Evolutionary conservation across 768 basidiomycete species (phyloP), one percentile per base, ranked within the genome.

Genomic region (Naematelia aurantialba): DNA sequence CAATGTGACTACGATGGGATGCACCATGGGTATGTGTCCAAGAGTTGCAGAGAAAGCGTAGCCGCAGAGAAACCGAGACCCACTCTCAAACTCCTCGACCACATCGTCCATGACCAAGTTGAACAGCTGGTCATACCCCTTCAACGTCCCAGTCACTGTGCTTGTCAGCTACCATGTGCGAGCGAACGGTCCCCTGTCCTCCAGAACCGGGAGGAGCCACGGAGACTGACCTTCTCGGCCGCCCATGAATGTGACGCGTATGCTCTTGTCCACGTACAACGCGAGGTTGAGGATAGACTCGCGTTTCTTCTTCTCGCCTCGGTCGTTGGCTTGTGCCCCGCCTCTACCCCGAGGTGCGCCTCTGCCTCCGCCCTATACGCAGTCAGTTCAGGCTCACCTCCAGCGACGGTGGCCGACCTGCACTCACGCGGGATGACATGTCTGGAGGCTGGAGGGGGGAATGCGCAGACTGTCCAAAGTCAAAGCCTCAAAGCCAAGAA

Each of bases 41-140:
- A n/a, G n/a, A n/a, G n/a, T n/a, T n/a, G n/a, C n/a, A n/a, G n/a
- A n/a, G n/a, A n/a, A n/a, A n/a, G n/a, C n/a, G n/a, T n/a, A n/a
- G n/a, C n/a, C n/a, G n/a, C 34, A 39, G 34, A 31, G 17, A 46
- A 5, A 25, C 21, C 0, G n/a, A 1, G 53, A 61, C 81, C 65
- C 71, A 88, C 89, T 85, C 73, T 83, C 82, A 2, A 89, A 65
- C 39, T 88, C 83, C 78, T 99, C 96, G 69, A 87, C 84, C 4
- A 98, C 91, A 60, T 96, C 90, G 77, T 99, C 96, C 51, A 99
- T 84, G 51, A 99, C 96, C 56, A 99, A 86, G 76, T 99, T 98
- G 58, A 98, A 83, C 39, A 98, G 81, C 67, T 97, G 93, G 78
- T 98, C 96, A 70, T 85, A 98, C 24, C 96, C 96, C 79, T 99